Evolutionary conservation across 139 green algal genomes (phyloP).

Genomic region (Chlamydomonas sp.): DNA sequence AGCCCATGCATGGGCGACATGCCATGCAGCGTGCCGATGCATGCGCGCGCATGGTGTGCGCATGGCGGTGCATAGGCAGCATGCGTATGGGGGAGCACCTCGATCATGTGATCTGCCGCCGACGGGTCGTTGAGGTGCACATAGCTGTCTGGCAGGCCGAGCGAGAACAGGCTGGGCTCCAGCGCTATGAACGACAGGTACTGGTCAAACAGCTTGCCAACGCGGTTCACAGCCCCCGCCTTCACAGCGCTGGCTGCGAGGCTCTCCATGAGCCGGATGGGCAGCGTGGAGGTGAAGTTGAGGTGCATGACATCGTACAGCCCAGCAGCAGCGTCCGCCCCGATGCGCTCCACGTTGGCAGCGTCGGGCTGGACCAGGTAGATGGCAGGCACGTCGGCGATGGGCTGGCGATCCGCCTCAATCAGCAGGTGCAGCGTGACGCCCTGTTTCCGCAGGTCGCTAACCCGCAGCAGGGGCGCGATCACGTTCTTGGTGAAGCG

Average conservation of each 20-base stretch:
- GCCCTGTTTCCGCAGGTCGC: slow-evolving; percentile 82
- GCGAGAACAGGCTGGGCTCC: slow-evolving; percentile 79
- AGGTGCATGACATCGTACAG: slow-evolving; percentile 91
- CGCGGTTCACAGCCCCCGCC: slow-evolving; percentile 20
- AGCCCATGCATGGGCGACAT: too few relatives aligned
- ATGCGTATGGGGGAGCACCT: slow-evolving; percentile 39
- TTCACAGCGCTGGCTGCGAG: slow-evolving; percentile 66
- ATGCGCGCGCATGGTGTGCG: neutral
- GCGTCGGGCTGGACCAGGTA: slow-evolving; percentile 84
- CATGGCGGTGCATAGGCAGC: neutral
- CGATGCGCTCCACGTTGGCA: slow-evolving; percentile 63
- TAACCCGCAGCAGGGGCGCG: slow-evolving; percentile 83
- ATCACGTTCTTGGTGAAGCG: slow-evolving; percentile 80
- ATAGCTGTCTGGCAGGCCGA: slow-evolving; percentile 77
- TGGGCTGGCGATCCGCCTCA: slow-evolving; percentile 78
- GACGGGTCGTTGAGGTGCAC: slow-evolving; percentile 86
- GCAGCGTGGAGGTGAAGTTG: slow-evolving; percentile 79
- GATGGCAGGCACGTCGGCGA: slow-evolving; percentile 92
- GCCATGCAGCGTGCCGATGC: too few relatives aligned
- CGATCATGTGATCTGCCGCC: slow-evolving; percentile 78
- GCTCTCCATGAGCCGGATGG: slow-evolving; percentile 68
- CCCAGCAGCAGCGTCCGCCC: slow-evolving; percentile 53
- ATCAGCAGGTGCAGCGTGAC: slow-evolving; percentile 92
- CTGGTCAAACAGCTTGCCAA: slow-evolving; percentile 41
- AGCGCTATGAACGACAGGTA: slow-evolving; percentile 86